These are phyloP conservation scores for Phytophthora cryptogea DNA, from an alignment of 352 stramenopile species.

Conservation along the genomic window DNA sequence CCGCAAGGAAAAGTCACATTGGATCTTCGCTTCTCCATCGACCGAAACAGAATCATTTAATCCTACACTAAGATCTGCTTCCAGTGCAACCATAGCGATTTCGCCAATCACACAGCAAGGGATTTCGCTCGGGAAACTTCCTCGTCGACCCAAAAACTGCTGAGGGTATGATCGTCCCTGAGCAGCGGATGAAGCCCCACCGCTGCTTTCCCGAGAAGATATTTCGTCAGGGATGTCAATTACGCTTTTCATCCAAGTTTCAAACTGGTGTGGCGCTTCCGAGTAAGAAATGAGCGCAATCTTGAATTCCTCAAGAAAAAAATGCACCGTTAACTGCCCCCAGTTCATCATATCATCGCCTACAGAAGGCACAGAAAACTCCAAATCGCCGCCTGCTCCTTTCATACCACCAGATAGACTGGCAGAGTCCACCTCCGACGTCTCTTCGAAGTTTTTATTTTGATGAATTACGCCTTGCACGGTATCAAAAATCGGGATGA, in stretches of 20 bases:
- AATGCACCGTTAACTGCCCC: conserved; percentile 28
- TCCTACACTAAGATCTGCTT: conserved; percentile 24
- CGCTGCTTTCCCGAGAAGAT: conserved; percentile 41
- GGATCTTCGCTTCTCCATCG: conserved; percentile 15
- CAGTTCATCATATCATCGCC: conserved; percentile 6
- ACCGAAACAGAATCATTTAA: conserved; percentile 9
- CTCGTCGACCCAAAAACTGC: conserved; percentile 37
- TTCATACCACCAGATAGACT: conserved; percentile 9
- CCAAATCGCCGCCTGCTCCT: conserved; percentile 8
- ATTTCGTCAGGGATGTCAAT: conserved; percentile 41
- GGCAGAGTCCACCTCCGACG: conserved; percentile 17
- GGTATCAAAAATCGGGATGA: conserved; percentile 39
- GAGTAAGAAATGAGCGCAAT: conserved; percentile 51
- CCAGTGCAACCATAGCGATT: conserved; percentile 32
- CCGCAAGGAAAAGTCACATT: conserved; percentile 54
- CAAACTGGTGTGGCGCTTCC: conserved; percentile 49
- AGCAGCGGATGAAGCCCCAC: conserved; percentile 26
- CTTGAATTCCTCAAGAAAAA: conserved; percentile 55
- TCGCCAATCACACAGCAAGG: conserved; percentile 46
- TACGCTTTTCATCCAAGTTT: conserved; percentile 56
- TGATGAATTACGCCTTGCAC: conserved; percentile 29
- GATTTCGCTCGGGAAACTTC: conserved; percentile 36
- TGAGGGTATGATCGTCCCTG: conserved; percentile 33
- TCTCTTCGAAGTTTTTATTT: conserved; percentile 20
- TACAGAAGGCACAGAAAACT: background rate